phyloP scores from a whole-genome alignment of 73 alveolate genomes.

The Paramecium pentaurelia region DNA sequence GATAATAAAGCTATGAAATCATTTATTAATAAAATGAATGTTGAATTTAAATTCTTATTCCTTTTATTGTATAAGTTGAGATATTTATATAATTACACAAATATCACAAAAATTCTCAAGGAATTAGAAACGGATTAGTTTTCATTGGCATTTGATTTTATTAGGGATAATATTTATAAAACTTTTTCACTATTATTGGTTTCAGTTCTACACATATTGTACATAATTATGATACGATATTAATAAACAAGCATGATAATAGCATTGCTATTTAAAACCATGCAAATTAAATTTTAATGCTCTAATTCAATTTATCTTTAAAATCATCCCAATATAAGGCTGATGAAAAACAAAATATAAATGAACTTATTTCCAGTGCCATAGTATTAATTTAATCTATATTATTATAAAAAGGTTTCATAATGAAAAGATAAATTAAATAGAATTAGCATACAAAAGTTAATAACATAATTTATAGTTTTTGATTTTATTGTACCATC shows the following conservation, averaged over 20 bases:
- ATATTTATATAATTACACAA: too few species aligned
- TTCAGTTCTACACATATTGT: not conserved
- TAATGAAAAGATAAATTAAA: not conserved
- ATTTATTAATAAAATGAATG: too few species aligned
- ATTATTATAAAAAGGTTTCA: not conserved
- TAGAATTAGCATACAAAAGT: not conserved
- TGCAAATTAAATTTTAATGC: not conserved
- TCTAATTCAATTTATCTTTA: not conserved
- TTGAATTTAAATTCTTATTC: too few species aligned
- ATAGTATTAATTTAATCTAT: not conserved
- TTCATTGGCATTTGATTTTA: too few species aligned
- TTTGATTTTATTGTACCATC: not conserved
- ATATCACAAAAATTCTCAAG: too few species aligned
- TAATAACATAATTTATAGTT: not conserved
- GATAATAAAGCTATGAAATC: too few species aligned
- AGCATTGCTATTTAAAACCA: not conserved
- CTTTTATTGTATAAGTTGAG: too few species aligned
- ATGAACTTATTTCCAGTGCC: not conserved
- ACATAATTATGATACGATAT: not conserved
- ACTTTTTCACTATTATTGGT: not conserved
- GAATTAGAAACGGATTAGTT: too few species aligned
- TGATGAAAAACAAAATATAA: not conserved
- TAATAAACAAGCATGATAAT: not conserved
- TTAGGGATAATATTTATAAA: too few species aligned
- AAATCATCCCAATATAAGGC: not conserved